phyloP scores from a whole-genome alignment of 371 early-diverging fungal genomes.

The Mortierella sp. region DNA sequence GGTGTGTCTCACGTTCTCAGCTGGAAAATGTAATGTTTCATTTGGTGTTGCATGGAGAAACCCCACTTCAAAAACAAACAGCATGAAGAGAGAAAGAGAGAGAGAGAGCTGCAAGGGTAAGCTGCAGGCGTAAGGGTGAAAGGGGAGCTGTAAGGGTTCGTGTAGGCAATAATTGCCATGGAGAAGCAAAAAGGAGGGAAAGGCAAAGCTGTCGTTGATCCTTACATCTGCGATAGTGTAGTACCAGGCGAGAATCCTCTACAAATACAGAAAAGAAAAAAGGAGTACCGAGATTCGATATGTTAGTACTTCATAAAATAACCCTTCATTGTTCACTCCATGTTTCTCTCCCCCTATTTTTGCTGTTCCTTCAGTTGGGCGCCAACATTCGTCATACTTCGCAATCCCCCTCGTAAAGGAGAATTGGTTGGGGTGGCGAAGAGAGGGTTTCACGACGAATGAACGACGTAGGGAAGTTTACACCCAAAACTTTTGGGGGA shows the following conservation, averaged over 20 bases:
- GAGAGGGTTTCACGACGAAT: too few species aligned
- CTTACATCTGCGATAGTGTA: constrained; percentile 55
- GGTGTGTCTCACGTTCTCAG: not conserved
- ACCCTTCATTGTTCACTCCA: not conserved
- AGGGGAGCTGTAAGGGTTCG: not conserved
- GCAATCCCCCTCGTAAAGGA: too few species aligned
- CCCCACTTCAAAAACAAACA: not conserved
- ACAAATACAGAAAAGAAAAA: not conserved
- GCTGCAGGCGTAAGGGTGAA: not conserved
- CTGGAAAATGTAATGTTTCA: not conserved
- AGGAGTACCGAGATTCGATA: constrained; percentile 5
- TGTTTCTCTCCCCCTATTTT: not conserved
- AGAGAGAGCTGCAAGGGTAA: not conserved
- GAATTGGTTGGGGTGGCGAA: too few species aligned
- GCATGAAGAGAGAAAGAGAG: too few species aligned
- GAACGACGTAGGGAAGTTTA: too few species aligned
- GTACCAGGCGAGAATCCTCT: constrained; percentile 53
- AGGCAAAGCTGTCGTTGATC: not conserved
- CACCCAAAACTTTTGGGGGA: too few species aligned
- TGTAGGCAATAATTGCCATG: not conserved
- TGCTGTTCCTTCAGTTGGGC: not conserved
- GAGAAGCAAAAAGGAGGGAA: not conserved
- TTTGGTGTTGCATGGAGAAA: not conserved
- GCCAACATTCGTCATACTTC: too few species aligned
- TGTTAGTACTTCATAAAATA: not conserved